Percentiles rank a stretch among this genome's conserved stretches.
Evolutionary conservation across 78 protist species (phyloP).

Genomic region (Dictyostelium intermedium): DNA sequence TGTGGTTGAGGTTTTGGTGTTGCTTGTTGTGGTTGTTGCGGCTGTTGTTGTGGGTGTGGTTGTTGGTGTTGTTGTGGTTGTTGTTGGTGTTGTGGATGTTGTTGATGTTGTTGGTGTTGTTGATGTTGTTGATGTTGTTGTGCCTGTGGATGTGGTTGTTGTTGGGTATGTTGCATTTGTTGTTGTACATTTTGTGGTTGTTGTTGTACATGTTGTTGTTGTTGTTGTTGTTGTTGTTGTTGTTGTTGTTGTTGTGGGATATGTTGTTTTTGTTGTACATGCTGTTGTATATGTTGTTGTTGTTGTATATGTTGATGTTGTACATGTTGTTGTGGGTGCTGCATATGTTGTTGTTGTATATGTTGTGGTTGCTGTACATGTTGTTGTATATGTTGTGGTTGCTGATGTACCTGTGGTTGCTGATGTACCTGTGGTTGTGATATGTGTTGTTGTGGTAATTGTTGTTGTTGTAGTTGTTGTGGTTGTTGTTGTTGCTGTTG

Average conservation of each 20-base stretch:
- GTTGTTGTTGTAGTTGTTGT: slow-evolving; percentile 7
- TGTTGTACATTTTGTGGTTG: neutral
- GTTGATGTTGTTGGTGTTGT: neutral
- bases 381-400: neutral
- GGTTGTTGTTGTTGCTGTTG: neutral
- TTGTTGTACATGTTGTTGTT: neutral
- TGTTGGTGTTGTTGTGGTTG: neutral
- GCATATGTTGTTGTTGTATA: neutral
- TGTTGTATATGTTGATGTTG: neutral
- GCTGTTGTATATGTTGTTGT: no score
- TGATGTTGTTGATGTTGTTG: neutral
- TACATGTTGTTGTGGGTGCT: neutral
- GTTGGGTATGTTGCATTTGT: neutral
- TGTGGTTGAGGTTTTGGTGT: neutral
- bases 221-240: neutral
- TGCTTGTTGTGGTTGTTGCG: neutral
- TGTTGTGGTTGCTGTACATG: neutral
- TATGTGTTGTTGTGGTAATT: neutral
- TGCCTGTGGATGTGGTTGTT: neutral
- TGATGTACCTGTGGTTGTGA: neutral
- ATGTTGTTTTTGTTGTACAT: no score
- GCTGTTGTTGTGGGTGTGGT: neutral
- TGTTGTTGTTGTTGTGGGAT: neutral
- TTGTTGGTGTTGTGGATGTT: neutral
- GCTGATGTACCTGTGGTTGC: neutral